These are phyloP conservation scores for Globisporangium abappressorium DNA, from an alignment of 352 stramenopile genomes.

Conservation along the genomic window DNA sequence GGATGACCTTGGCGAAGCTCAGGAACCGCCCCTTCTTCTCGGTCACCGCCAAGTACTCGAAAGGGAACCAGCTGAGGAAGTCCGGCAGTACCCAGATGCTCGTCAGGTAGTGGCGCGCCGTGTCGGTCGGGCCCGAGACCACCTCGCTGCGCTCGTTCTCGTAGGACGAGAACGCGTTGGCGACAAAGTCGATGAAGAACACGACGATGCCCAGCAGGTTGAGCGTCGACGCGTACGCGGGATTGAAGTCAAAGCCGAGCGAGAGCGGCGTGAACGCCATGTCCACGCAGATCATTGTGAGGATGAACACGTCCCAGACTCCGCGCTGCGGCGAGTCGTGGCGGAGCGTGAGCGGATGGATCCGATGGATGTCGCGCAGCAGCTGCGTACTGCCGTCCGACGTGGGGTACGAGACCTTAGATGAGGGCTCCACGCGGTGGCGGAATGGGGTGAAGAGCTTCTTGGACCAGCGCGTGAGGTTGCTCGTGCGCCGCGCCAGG, in stretches of 20 bases:
- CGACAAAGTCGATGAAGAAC: constrained; percentile 56
- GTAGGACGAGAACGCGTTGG: constrained; percentile 59
- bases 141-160: constrained; percentile 43
- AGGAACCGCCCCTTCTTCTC: constrained; percentile 40
- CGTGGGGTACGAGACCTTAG: constrained; percentile 2
- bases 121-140: constrained; percentile 42
- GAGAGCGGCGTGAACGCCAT: constrained; percentile 50
- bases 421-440: constrained; percentile 1
- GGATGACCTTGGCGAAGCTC: constrained; percentile 63
- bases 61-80: constrained; percentile 71
- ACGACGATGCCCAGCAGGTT: constrained; percentile 39
- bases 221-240: constrained; percentile 22
- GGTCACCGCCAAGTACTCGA: constrained; percentile 38
- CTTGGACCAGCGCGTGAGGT: constrained; percentile 12
- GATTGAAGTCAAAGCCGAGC: constrained; percentile 43
- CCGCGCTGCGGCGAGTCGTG: constrained; percentile 41
- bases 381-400: constrained; percentile 33
- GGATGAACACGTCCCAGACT: constrained; percentile 53
- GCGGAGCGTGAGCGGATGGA: constrained; percentile 46
- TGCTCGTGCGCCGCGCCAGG: constrained; percentile 5
- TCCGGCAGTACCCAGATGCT: constrained; percentile 56
- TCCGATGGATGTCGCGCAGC: constrained; percentile 29
- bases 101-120: constrained; percentile 44
- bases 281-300: constrained; percentile 54
- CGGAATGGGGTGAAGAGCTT: constrained; percentile 9